Evolutionary conservation across 306 rosid species (phyloP), one percentile per base, ranked within the genome.

Genomic region (Lagenaria siceraria): DNA sequence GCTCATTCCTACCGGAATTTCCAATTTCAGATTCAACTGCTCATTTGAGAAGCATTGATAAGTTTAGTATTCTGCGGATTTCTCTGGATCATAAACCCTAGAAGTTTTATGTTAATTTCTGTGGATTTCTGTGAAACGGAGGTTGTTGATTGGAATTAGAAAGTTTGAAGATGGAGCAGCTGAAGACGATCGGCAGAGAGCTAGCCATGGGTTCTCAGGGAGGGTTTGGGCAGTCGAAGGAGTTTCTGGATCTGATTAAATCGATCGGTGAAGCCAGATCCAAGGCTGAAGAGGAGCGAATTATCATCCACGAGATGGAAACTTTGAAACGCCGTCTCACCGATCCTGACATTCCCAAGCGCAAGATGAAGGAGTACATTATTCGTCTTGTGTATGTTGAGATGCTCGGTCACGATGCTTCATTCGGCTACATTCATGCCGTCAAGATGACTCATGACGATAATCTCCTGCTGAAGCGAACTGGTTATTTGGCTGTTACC

Each of bases 191-290:
- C 78, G 98, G 99, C 0, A 84, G 96, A n/a, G 99, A 95, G 81
- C 91, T 95, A 12, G 93, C 98, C 46, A 96, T 96, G 99, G 98
- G 97, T 40, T 95, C 99, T 62, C 99, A 92, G 51, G 97, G 93
- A n/a, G 95, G 96, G 42, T 94, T 94, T 87, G 97, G 96, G 0
- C 97, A 92, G 78, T 92, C 97, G 36, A 95, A 95, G 85, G 98
- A 95, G 82, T 92, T 95, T 31, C 85, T 95, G 13, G 97, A 95
- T 78, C 91, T 95, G 19, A 89, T 95, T 15, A 95, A 95, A 85
- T 89, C 99, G 81, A 95, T 95, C 83, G 97, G 99, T 10, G 98
- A 95, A 74, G 93, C 99, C 56, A 91, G 98, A 88, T 96, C 98
- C 78, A 96, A 96, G 58, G 93, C 98, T 0, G 99, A 96, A 49